These are phyloP conservation scores for Fermentozyma sake DNA, from an alignment of 1,139 yeast species.

Conservation along the genomic window DNA sequence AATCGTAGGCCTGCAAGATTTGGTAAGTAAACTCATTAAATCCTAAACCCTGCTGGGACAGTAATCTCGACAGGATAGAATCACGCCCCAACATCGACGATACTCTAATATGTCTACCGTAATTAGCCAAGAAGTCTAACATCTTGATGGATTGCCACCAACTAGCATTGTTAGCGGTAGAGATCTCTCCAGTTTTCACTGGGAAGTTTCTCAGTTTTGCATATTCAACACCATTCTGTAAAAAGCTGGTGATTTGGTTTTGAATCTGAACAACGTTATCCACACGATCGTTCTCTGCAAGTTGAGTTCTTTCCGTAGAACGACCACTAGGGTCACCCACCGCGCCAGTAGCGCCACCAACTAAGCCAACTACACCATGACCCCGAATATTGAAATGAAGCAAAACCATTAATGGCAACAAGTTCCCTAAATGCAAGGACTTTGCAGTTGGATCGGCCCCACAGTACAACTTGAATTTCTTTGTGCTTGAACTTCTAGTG, in stretches of 20 bases:
- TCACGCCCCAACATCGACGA: slow-evolving; percentile 88
- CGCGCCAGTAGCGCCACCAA: slow-evolving; percentile 97
- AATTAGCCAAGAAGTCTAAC: slow-evolving; percentile 70
- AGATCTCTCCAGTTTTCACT: slow-evolving; percentile 33
- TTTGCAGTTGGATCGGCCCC: slow-evolving; percentile 97
- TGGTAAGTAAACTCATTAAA: slow-evolving; percentile 94
- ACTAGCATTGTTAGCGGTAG: slow-evolving; percentile 56
- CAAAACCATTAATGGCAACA: slow-evolving; percentile 79
- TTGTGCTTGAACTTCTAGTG: slow-evolving; percentile 25
- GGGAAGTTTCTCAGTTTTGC: slow-evolving; percentile 56
- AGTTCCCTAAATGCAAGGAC: slow-evolving; percentile 86
- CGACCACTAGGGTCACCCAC: slow-evolving; percentile 98
- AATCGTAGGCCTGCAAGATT: slow-evolving; percentile 88
- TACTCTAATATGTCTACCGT: slow-evolving; percentile 78
- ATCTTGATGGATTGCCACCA: slow-evolving; percentile 86
- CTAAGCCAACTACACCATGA: slow-evolving; percentile 73
- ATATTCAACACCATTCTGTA: slow-evolving; percentile 56
- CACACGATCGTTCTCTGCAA: slow-evolving; percentile 49
- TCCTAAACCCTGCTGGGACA: slow-evolving; percentile 73
- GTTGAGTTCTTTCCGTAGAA: slow-evolving; percentile 60
- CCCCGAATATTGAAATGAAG: slow-evolving; percentile 84
- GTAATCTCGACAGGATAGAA: slow-evolving; percentile 71
- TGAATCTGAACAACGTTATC: slow-evolving; percentile 60
- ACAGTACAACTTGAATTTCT: slow-evolving; percentile 63
- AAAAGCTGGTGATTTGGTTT: slow-evolving; percentile 57